phyloP scores from a whole-genome alignment of 2,329 filamentous ascomycete species.

The Lojkania enalia region DNA sequence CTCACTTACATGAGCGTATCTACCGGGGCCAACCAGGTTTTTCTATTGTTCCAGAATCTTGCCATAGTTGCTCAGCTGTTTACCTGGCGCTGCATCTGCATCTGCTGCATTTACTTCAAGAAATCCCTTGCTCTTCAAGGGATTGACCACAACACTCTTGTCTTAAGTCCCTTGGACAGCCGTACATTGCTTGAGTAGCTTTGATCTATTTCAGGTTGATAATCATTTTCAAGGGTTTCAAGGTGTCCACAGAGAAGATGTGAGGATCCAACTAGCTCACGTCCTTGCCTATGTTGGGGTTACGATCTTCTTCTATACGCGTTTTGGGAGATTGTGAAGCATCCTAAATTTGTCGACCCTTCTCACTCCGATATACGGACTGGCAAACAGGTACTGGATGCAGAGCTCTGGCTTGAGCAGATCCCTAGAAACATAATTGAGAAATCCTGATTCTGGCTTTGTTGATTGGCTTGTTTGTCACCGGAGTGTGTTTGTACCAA shows the following conservation, averaged over 20 bases:
- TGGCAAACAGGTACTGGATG: conserved; percentile 51
- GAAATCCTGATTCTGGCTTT: conserved; percentile 55
- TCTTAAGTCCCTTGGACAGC: conserved; percentile 54
- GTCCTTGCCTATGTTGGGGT: conserved; percentile 56
- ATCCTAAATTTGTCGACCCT: conserved; percentile 55
- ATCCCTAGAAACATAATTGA: conserved; percentile 49
- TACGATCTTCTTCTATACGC: conserved; percentile 54
- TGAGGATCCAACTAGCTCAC: conserved; percentile 46
- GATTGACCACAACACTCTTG: conserved; percentile 58
- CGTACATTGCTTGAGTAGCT: conserved; percentile 61
- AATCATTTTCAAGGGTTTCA: conserved; percentile 62
- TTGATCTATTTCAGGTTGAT: conserved; percentile 61
- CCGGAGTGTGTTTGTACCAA: no score
- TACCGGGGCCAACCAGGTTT: conserved; percentile 53
- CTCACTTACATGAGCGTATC: conserved; percentile 56
- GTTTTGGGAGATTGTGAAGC: conserved; percentile 68
- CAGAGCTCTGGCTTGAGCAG: conserved; percentile 49
- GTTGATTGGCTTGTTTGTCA: conserved; percentile 36
- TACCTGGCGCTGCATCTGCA: conserved; percentile 58
- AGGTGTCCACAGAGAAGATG: conserved; percentile 58
- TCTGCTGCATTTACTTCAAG: conserved; percentile 63
- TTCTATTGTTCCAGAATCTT: conserved; percentile 72
- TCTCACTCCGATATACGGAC: conserved; percentile 51
- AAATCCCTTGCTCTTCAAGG: conserved; percentile 51
- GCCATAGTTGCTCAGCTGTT: conserved; percentile 61